A percentile compares a stretch with the other conserved stretches of the same genome.
phyloP scores from a whole-genome alignment of 1,284 basidiomycete genomes.

The Fomitopsis betulina region DNA sequence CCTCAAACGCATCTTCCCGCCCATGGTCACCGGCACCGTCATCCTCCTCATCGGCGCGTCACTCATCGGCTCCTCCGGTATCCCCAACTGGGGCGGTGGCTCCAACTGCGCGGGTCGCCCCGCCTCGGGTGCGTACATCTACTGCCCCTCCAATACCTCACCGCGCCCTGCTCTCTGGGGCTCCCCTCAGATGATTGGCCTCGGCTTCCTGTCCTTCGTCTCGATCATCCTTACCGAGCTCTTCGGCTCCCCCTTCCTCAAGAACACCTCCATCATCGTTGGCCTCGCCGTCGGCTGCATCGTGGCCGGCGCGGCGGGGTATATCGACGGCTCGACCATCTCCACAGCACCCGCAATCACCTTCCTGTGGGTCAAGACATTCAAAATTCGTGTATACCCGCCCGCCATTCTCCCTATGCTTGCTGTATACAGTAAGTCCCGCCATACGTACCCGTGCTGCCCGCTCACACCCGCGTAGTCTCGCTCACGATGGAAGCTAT shows the following conservation, averaged over 20 bases:
- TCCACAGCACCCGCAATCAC: slow-evolving; percentile 69
- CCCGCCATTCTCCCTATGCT: slow-evolving; percentile 83
- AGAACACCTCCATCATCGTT: slow-evolving; percentile 74
- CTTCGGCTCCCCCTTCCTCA: slow-evolving; percentile 80
- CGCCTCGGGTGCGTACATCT: slow-evolving; percentile 55
- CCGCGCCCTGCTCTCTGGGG: slow-evolving; percentile 66
- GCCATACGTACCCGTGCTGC: neutral
- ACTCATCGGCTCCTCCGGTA: slow-evolving; percentile 70
- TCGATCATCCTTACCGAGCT: slow-evolving; percentile 75
- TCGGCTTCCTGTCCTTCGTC: slow-evolving; percentile 81
- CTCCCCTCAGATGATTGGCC: slow-evolving; percentile 77
- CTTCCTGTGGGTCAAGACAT: slow-evolving; percentile 79
- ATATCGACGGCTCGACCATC: slow-evolving; percentile 64
- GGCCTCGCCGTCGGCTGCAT: slow-evolving; percentile 75
- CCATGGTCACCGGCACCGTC: slow-evolving; percentile 75
- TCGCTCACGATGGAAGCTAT: slow-evolving; percentile 81
- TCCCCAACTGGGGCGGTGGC: slow-evolving; percentile 82
- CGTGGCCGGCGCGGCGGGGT: slow-evolving; percentile 72
- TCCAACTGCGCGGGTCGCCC: slow-evolving; percentile 65
- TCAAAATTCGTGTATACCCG: slow-evolving; percentile 76
- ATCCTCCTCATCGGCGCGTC: slow-evolving; percentile 76
- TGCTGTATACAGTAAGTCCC: slow-evolving; percentile 65
- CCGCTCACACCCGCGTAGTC: slow-evolving; percentile 31
- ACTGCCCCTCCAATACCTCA: slow-evolving; percentile 68
- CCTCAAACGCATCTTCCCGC: slow-evolving; percentile 73